A percentile compares a stretch with the other conserved stretches of the same genome.
phyloP scores from a whole-genome alignment of 768 basidiomycete species.

The Naganishia friedmannii region DNA sequence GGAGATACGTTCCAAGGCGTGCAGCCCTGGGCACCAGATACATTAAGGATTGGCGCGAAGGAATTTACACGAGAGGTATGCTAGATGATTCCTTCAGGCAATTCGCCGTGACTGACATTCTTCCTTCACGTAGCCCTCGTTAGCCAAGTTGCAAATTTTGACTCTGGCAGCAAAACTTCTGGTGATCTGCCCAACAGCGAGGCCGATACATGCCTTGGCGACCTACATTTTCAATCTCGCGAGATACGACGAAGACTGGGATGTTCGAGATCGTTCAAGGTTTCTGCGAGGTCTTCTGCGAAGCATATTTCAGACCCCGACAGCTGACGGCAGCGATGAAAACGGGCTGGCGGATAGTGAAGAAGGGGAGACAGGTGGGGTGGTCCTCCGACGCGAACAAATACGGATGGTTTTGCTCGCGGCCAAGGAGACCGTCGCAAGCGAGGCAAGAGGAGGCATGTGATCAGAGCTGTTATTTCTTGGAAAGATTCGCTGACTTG shows the following conservation, averaged over 20 bases:
- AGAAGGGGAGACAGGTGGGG: slow-evolving; percentile 63
- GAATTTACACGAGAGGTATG: slow-evolving; percentile 77
- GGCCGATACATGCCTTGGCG: slow-evolving; percentile 48
- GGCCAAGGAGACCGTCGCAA: slow-evolving; percentile 57
- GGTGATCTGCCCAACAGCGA: slow-evolving; percentile 58
- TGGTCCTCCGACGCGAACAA: slow-evolving; percentile 77
- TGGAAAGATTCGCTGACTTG: not conserved
- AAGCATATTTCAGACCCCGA: slow-evolving; percentile 53
- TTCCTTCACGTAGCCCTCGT: slow-evolving; percentile 55
- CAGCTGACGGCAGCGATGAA: slow-evolving; percentile 26
- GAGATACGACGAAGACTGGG: slow-evolving; percentile 81
- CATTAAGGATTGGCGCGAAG: slow-evolving; percentile 74
- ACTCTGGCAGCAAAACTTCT: slow-evolving; percentile 83
- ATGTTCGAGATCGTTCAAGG: slow-evolving; percentile 84
- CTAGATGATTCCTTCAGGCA: slow-evolving; percentile 42
- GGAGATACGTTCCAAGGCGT: slow-evolving; percentile 21
- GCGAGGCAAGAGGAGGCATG: not conserved
- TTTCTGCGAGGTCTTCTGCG: slow-evolving; percentile 70
- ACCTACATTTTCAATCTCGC: slow-evolving; percentile 77
- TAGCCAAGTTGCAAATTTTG: slow-evolving; percentile 78
- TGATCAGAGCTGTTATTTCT: not conserved
- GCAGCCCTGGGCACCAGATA: slow-evolving; percentile 82
- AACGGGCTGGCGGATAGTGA: slow-evolving; percentile 51
- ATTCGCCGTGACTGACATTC: not conserved
- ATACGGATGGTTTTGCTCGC: slow-evolving; percentile 74